A percentile compares a stretch with the other conserved stretches of the same genome.
Evolutionary conservation across 768 basidiomycete genomes (phyloP).

Genomic region (Lenzites betulinus): DNA sequence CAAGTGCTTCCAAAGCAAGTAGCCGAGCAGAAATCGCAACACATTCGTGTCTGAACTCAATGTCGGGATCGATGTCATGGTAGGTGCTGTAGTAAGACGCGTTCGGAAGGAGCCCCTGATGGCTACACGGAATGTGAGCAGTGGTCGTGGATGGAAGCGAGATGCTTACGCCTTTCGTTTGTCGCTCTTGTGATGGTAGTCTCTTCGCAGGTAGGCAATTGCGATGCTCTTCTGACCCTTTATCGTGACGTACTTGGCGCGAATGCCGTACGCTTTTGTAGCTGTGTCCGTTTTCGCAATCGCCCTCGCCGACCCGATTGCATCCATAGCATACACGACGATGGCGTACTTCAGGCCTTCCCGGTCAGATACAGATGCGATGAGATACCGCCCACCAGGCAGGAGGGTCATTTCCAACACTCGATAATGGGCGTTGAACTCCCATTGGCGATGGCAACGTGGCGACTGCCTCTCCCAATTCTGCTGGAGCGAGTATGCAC

Average conservation of each 20-base stretch:
- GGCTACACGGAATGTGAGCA: neutral
- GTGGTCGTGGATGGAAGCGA: no score
- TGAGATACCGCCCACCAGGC: constrained; percentile 68
- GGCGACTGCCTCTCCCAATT: constrained; percentile 55
- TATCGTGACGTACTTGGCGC: constrained; percentile 60
- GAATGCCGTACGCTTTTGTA: constrained; percentile 55
- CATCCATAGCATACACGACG: constrained; percentile 55
- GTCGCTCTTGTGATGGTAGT: constrained; percentile 22
- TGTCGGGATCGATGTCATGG: constrained; percentile 44
- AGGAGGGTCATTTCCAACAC: constrained; percentile 58
- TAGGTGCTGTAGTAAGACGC: constrained; percentile 40
- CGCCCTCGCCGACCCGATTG: constrained; percentile 42
- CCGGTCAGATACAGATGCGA: constrained; percentile 56
- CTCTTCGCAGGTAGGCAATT: constrained; percentile 53
- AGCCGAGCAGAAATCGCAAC: constrained; percentile 45
- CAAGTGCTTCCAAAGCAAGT: constrained; percentile 44
- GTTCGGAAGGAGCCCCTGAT: constrained; percentile 22
- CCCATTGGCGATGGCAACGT: constrained; percentile 28
- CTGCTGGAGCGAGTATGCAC: constrained; percentile 59
- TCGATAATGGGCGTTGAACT: constrained; percentile 35
- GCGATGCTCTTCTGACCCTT: constrained; percentile 46
- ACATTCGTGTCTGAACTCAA: constrained; percentile 49
- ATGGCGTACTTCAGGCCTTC: constrained; percentile 47
- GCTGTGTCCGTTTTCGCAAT: constrained; percentile 51
- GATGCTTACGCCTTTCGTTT: constrained; percentile 1